Evolutionary conservation across 345 rosid species (phyloP), one percentile per base, ranked within the genome.

Genomic region (Acer yangbiense): DNA sequence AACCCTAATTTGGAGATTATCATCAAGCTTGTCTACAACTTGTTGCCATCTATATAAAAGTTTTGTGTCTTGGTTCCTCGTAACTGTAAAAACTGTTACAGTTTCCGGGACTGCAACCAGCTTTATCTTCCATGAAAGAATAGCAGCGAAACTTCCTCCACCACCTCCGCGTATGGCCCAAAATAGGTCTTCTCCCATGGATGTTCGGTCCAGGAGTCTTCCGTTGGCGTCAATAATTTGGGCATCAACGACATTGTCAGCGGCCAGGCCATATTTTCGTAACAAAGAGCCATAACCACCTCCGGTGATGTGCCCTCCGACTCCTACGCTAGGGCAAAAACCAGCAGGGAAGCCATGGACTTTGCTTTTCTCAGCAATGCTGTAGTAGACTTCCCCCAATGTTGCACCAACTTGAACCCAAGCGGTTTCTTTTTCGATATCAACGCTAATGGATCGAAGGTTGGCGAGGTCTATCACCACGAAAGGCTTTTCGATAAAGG

Each of bases 81-180:
- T 52, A 16, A 52, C 18, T 5, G 57, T 52, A 52, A 52, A 52
- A 52, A 52, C 57, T 14, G n/a, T 52, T 80, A 91, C 92, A 1
- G 84, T 86, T 18, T 76, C 65, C 3, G 96, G 96, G 18, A 91
- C 94, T 5, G 90, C 89, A 75, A 91, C 96, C 46, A 91, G 78
- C 57, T 83, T 86, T 46, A 91, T 70, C 69, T 91, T 90, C 92
- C 92, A 91, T 1, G 81, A 69, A 16, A 87, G 81, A 2, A 91
- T 90, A 7, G 0, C 57, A 52, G 14, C 7, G 1, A 52, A 52
- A 16, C 57, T 52, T 52, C 57, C 57, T 52, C 57, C 57, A 16
- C 57, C n/a, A 0, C 57, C 57, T 16, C n/a, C 57, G 0, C 57
- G 57, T 52, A 52, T 14, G n/a, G 57, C 57, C 57, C 57, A 52